Conservation (phyloP, 148 eudicot species). For the Talinum fruticosum region DNA sequence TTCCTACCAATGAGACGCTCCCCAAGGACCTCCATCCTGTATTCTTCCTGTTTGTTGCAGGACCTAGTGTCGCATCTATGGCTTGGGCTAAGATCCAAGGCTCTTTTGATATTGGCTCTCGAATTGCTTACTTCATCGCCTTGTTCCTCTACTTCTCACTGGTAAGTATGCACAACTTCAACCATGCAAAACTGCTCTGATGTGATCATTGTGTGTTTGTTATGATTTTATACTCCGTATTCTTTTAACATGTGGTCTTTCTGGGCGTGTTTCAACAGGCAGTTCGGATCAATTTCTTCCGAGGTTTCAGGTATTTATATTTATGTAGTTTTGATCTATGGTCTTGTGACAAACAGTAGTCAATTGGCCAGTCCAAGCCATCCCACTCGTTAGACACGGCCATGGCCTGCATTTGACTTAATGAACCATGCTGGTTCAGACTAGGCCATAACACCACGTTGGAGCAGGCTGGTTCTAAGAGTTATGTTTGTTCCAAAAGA, state of each 20-base stretch:
- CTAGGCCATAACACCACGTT: not conserved
- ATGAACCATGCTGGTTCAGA: not conserved
- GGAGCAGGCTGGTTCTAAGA: not conserved
- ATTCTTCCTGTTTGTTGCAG: slow-evolving; percentile 88
- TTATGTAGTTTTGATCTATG: not conserved
- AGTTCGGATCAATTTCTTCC: slow-evolving; percentile 86
- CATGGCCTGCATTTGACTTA: not conserved
- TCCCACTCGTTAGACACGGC: not conserved
- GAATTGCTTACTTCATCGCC: slow-evolving; percentile 76
- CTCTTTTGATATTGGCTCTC: slow-evolving; percentile 61
- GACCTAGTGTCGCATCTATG: slow-evolving; percentile 87
- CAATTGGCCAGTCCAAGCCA: not conserved
- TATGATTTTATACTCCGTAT: not conserved
- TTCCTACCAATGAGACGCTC: slow-evolving; percentile 84
- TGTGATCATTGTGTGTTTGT: not conserved
- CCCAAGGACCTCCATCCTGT: slow-evolving; percentile 97
- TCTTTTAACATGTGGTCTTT: not conserved
- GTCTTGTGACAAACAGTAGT: not conserved
- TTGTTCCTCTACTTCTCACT: slow-evolving; percentile 84
- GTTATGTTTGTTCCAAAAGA: not conserved
- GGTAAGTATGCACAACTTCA: slow-evolving; percentile 43
- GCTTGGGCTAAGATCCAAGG: slow-evolving; percentile 91
- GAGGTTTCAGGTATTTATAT: slow-evolving; percentile 66
- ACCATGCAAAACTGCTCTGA: not conserved
- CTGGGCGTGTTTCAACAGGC: slow-evolving; percentile 47